These are phyloP conservation scores for Vararia minispora DNA, from an alignment of 768 basidiomycete genomes.

Conservation along the genomic window DNA sequence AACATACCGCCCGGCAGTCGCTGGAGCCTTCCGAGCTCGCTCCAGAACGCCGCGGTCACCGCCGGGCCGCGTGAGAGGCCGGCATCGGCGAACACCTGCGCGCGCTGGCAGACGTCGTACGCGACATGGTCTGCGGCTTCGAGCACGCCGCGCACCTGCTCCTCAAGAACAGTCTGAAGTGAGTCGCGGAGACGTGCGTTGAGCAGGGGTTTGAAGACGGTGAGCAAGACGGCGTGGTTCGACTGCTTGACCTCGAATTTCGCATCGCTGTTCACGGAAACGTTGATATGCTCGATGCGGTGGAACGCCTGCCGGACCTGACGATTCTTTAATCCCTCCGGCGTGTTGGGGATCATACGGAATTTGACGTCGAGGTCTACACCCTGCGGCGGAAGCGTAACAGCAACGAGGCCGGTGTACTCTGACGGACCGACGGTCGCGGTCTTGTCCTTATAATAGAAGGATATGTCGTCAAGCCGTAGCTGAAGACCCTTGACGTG, in stretches of 20 bases:
- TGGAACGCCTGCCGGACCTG: slow-evolving; percentile 37
- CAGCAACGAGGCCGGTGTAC: slow-evolving; percentile 49
- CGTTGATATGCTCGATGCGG: slow-evolving; percentile 42
- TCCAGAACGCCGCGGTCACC: slow-evolving; percentile 54
- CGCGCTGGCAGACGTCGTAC: slow-evolving; percentile 46
- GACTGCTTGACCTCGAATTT: slow-evolving; percentile 42
- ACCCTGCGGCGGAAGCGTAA: slow-evolving; percentile 54
- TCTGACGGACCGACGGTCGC: slow-evolving; percentile 40
- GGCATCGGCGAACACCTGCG: slow-evolving; percentile 54
- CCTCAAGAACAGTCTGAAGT: slow-evolving; percentile 44
- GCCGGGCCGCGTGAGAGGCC: slow-evolving; percentile 40
- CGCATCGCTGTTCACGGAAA: slow-evolving; percentile 46
- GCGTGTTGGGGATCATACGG: slow-evolving; percentile 45
- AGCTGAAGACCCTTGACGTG: slow-evolving; percentile 57
- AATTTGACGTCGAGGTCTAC: slow-evolving; percentile 60
- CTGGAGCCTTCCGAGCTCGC: slow-evolving; percentile 51
- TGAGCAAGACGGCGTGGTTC: slow-evolving; percentile 52
- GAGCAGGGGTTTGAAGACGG: slow-evolving; percentile 55
- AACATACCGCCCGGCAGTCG: slow-evolving; percentile 25
- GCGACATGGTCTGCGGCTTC: slow-evolving; percentile 45
- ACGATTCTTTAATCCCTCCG: slow-evolving; percentile 33
- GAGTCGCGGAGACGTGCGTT: slow-evolving; percentile 45
- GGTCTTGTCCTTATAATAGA: slow-evolving; percentile 60
- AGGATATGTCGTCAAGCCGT: slow-evolving; percentile 52
- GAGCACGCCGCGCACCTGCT: slow-evolving; percentile 39